Evolutionary conservation across 2,329 filamentous ascomycete species (phyloP).

Genomic region (Rachicladosporium sp.): DNA sequence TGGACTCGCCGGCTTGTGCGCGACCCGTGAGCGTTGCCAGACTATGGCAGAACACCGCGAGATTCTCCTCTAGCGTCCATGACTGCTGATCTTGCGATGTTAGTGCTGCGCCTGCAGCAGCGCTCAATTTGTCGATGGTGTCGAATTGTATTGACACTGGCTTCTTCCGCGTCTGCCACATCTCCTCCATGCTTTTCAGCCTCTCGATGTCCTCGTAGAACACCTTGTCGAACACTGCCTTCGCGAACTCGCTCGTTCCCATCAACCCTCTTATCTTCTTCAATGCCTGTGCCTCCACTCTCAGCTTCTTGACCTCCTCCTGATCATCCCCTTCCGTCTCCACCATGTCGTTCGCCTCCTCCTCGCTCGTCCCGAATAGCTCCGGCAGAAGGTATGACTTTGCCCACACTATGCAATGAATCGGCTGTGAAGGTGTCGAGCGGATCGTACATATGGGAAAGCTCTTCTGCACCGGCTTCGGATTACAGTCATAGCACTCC

Average conservation of each 20-base stretch:
- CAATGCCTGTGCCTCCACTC: slow-evolving; percentile 69
- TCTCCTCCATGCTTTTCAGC: slow-evolving; percentile 76
- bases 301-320: slow-evolving; percentile 76
- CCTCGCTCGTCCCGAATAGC: slow-evolving; percentile 83
- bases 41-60: slow-evolving; percentile 77
- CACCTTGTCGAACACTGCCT: slow-evolving; percentile 83
- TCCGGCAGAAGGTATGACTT: slow-evolving; percentile 95
- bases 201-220: slow-evolving; percentile 76
- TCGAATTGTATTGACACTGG: slow-evolving; percentile 64
- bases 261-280: slow-evolving; percentile 72
- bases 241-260: slow-evolving; percentile 63
- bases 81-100: slow-evolving; percentile 52
- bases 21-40: slow-evolving; percentile 64
- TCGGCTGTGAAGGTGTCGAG: slow-evolving; percentile 89
- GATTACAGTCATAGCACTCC: slow-evolving; percentile 90
- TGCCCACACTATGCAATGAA: slow-evolving; percentile 97
- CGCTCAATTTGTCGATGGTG: slow-evolving; percentile 13
- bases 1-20: slow-evolving; percentile 46
- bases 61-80: slow-evolving; percentile 76
- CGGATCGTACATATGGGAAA: slow-evolving; percentile 96
- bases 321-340: slow-evolving; percentile 75
- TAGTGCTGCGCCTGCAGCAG: slow-evolving; percentile 39
- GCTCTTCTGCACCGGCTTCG: slow-evolving; percentile 80
- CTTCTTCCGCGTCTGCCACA: slow-evolving; percentile 78
- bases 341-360: slow-evolving; percentile 68